Evolutionary conservation across 345 rosid genomes (phyloP).

Genomic region (Draba incana): DNA sequence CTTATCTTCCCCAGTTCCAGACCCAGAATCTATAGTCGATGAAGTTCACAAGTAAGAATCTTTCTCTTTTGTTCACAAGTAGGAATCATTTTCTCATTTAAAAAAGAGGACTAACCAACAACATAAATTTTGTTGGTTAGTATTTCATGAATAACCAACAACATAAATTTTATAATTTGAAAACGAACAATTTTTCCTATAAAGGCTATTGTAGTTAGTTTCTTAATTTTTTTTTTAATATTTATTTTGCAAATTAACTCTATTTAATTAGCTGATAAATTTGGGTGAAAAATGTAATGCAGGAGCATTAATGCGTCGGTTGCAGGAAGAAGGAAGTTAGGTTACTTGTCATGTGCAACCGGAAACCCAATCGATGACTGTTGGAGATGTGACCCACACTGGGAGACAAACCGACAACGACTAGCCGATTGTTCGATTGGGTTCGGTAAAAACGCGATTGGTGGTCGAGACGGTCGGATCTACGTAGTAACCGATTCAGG

Average conservation of each 20-base stretch:
- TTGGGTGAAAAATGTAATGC: not conserved
- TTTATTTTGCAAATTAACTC: no score
- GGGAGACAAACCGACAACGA: slow-evolving; percentile 70
- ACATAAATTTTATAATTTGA: no score
- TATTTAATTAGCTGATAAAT: no score
- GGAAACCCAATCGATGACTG: slow-evolving; percentile 88
- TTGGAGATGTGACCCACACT: slow-evolving; percentile 86
- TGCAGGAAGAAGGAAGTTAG: slow-evolving; percentile 62
- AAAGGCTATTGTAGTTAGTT: no score
- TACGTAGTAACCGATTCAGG: slow-evolving; percentile 71
- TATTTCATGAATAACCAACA: no score
- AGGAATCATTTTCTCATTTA: slow-evolving; percentile 10
- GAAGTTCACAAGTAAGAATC: slow-evolving; percentile 66
- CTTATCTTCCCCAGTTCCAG: slow-evolving; percentile 61
- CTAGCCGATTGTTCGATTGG: slow-evolving; percentile 81
- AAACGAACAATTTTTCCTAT: no score
- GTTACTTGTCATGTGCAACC: slow-evolving; percentile 65
- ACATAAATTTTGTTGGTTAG: no score
- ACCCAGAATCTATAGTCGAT: slow-evolving; percentile 60
- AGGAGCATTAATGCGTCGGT: slow-evolving; percentile 67
- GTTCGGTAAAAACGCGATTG: slow-evolving; percentile 77
- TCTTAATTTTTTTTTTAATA: no score
- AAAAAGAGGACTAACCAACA: no score
- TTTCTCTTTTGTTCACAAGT: slow-evolving; percentile 56
- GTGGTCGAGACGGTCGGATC: slow-evolving; percentile 74